Conservation (phyloP, 345 rosid species). For the Sisymbrium irio region DNA sequence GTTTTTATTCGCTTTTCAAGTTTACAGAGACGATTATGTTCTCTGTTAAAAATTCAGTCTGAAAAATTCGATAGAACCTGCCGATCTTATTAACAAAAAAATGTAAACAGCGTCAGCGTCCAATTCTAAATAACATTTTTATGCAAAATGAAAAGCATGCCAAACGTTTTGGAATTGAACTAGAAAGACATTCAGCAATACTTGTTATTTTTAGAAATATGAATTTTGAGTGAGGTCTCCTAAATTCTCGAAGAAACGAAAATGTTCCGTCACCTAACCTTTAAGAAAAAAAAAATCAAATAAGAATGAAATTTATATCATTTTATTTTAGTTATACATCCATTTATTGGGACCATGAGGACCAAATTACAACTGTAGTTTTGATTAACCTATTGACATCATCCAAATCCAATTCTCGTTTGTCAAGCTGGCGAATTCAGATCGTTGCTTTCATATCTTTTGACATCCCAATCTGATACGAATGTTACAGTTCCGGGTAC, state of each 20-base stretch:
- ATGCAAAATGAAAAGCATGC: not conserved
- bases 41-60: not conserved
- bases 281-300: not conserved
- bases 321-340: not conserved
- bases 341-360: conserved; percentile 15
- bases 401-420: not conserved
- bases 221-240: not conserved
- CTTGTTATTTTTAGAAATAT: too few species aligned
- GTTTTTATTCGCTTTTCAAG: not conserved
- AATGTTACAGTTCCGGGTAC: not conserved
- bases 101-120: too few species aligned
- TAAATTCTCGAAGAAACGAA: not conserved
- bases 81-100: not conserved
- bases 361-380: conserved; percentile 21
- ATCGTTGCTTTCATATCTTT: conserved; percentile 6
- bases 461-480: not conserved
- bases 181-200: too few species aligned
- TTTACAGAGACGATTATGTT: not conserved
- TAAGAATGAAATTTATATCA: not conserved
- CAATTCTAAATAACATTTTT: too few species aligned
- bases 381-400: not conserved
- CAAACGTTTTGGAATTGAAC: not conserved
- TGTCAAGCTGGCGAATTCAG: conserved; percentile 1
- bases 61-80: not conserved
- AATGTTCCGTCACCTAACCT: not conserved